Base-by-base conservation (phyloP, 352 stramenopile genomes). In the Pythium rishiriense region DNA sequence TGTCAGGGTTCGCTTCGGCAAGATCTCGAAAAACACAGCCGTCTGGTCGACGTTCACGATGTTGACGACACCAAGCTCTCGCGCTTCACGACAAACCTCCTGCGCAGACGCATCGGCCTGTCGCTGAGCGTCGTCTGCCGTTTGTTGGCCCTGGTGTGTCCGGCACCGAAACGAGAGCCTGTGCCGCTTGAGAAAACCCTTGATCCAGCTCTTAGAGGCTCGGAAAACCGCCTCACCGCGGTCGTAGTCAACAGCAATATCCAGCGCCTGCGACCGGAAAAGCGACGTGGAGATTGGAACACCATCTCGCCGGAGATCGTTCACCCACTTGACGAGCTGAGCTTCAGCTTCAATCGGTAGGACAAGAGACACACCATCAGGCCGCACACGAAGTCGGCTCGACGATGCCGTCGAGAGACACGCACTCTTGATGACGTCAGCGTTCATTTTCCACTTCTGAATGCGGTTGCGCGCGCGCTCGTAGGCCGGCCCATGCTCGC, bases 11-110 rank as follows among this genome's bases (percentile, higher is more conserved):
- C 50, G 31, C 10, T 68, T 71, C 0, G 60, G 62, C 24, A 76
- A 48, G 43, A 69, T 62, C 53, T 76, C 31, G 22, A 75, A 75
- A 42, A 67, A 64, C n/a, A 73, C 61, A 0, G 66, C 51, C 0
- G 70, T 76, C 42, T 74, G 61, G n/a, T 72, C 66, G 0, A 51
- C 65, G 42, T 73, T 72, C 3, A 58, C 2, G 17, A 58, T 21
- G 31, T 47, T 21, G 6, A 4, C n/a, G 35, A 58, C 8, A 9
- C 24, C 33, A 2, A 47, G 33, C 29, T 46, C 51, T n/a, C n/a
- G n/a, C n/a, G n/a, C n/a, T n/a, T n/a, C n/a, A n/a, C n/a, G n/a
- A n/a, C n/a, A n/a, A n/a, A n/a, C n/a, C n/a, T n/a, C n/a, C n/a
- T n/a, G n/a, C n/a, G n/a, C n/a, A n/a, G n/a, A n/a, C n/a, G n/a